phyloP scores from a whole-genome alignment of 1,284 basidiomycete genomes.

The Tilletia setariae region DNA sequence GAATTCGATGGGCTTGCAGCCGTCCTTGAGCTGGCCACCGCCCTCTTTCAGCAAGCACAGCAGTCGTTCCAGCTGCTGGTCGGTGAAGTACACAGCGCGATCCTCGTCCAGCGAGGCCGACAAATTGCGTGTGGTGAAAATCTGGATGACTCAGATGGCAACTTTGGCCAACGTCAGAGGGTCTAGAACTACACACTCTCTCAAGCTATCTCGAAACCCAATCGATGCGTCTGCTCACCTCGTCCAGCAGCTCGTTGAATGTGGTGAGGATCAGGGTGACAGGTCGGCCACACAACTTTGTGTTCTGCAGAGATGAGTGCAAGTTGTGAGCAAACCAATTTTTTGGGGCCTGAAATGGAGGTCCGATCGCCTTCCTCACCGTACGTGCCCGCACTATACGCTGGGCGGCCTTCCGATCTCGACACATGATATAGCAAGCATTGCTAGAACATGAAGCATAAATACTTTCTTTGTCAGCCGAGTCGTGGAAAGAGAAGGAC shows the following conservation, averaged over 20 bases:
- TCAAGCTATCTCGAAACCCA: not conserved
- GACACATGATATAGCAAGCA: conserved; percentile 16
- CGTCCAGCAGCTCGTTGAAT: conserved; percentile 12
- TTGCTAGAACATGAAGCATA: not conserved
- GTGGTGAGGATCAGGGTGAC: conserved; percentile 19
- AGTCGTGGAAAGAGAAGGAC: too few relatives aligned
- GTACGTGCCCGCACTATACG: conserved; percentile 12
- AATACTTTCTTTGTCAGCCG: too few relatives aligned
- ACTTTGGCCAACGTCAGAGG: not conserved
- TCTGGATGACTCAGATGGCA: not conserved
- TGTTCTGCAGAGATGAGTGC: conserved; percentile 11
- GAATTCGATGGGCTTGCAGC: conserved; percentile 19
- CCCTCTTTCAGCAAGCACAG: conserved; percentile 10
- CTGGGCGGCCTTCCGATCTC: conserved; percentile 1
- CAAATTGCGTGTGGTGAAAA: conserved; percentile 3
- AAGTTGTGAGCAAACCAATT: not conserved
- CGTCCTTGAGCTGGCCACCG: conserved; percentile 17
- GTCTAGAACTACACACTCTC: not conserved
- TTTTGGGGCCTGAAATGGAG: not conserved
- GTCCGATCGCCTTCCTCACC: too few relatives aligned
- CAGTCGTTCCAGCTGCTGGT: conserved; percentile 13
- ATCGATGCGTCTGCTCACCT: too few relatives aligned
- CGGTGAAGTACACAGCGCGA: conserved; percentile 15
- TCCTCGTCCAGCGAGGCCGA: not conserved
- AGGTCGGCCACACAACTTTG: conserved; percentile 14